Conservation (phyloP, 148 eudicot species). For the Chenopodium suecicum region DNA sequence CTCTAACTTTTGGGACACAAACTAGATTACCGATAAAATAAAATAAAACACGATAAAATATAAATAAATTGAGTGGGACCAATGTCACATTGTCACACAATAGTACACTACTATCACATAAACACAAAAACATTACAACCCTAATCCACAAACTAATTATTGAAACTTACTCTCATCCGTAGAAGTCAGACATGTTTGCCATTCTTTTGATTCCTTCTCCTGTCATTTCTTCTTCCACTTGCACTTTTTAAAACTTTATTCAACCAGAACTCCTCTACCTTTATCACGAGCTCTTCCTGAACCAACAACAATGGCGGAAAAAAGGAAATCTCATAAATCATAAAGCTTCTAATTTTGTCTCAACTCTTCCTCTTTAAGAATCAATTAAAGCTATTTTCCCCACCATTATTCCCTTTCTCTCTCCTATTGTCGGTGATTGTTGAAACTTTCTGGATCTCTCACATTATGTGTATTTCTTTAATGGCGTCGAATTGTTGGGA, state of each 20-base stretch:
- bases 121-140: conserved; percentile 16
- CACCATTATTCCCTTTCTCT: neutral
- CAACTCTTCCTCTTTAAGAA: conserved; percentile 21
- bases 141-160: conserved; percentile 18
- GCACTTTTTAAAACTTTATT: conserved; percentile 25
- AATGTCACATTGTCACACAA: neutral
- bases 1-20: no score
- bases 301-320: conserved; percentile 38
- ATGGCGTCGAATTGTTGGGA: conserved; percentile 1
- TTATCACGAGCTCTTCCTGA: conserved; percentile 55
- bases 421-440: conserved; percentile 3
- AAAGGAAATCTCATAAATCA: conserved; percentile 10
- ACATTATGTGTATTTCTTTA: conserved; percentile 8
- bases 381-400: conserved; percentile 35
- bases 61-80: conserved; percentile 13
- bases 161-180: neutral
- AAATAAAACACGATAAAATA: no score
- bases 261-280: conserved; percentile 16
- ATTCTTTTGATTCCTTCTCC: conserved; percentile 18
- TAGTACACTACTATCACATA: neutral
- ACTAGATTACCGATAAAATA: no score
- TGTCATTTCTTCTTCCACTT: neutral
- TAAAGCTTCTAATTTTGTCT: conserved; percentile 17
- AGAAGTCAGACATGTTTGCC: conserved; percentile 23
- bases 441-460: conserved; percentile 15